A percentile compares a stretch with the other conserved stretches of the same genome.
Evolutionary conservation across 2,329 filamentous ascomycete genomes (phyloP).

Genomic region (Immersiporthe knoxdaviesiana): DNA sequence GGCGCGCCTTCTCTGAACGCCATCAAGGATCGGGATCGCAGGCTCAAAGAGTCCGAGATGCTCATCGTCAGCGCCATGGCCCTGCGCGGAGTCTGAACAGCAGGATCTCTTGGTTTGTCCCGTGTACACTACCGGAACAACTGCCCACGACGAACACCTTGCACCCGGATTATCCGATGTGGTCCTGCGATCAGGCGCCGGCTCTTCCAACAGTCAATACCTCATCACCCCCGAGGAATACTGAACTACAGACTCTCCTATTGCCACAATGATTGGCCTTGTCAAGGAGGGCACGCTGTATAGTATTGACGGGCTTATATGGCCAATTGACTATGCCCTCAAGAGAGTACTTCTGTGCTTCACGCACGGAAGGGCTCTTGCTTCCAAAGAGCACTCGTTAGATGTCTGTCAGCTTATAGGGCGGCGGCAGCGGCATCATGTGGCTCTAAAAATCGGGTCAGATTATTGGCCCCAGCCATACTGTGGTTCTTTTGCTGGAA

Average conservation of each 20-base stretch:
- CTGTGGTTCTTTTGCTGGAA: not conserved
- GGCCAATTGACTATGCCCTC: not conserved
- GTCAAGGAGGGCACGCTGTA: not conserved
- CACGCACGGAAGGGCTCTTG: not conserved
- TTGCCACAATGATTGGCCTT: not conserved
- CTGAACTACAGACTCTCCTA: not conserved
- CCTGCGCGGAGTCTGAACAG: conserved; percentile 60
- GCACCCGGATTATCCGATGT: not conserved
- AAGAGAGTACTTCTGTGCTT: not conserved
- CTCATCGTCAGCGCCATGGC: conserved; percentile 79
- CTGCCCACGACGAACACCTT: not conserved
- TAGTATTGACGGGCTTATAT: not conserved
- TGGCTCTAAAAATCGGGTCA: not conserved
- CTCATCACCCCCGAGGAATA: not conserved
- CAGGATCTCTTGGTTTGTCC: not conserved
- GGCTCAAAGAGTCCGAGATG: conserved; percentile 64
- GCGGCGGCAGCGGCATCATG: not conserved
- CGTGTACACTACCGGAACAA: not conserved
- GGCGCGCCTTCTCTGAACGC: conserved; percentile 55
- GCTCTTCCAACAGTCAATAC: not conserved
- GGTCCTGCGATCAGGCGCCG: not conserved
- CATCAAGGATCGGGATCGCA: conserved; percentile 47
- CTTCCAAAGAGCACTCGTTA: no score
- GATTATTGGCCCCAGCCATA: not conserved
- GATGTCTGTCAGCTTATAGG: no score